Conservation (phyloP, 192 early-diverging fungal species). For the Linnemannia zychae region DNA sequence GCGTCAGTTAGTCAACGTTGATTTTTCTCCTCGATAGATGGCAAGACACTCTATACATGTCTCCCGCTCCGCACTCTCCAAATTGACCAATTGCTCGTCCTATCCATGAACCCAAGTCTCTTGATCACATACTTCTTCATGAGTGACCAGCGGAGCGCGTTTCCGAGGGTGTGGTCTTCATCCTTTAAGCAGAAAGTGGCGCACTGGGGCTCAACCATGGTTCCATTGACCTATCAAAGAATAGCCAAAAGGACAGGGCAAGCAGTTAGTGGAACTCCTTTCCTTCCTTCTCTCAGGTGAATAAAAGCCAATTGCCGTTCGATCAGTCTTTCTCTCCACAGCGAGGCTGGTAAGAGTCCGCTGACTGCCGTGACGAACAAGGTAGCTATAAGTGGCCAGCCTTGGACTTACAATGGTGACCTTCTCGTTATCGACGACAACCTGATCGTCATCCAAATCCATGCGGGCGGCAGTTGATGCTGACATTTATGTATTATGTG, state of each 20-base stretch:
- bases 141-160: constrained; percentile 90
- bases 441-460: constrained; percentile 38
- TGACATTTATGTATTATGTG: constrained; percentile 19
- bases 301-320: not conserved
- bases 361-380: not conserved
- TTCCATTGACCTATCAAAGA: constrained; percentile 62
- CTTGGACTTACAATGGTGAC: constrained; percentile 62
- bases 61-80: too few species aligned
- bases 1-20: too few species aligned
- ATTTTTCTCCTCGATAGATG: too few species aligned
- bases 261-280: not conserved
- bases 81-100: not conserved
- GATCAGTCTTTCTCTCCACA: not conserved
- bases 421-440: constrained; percentile 55
- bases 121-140: constrained; percentile 90
- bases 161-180: constrained; percentile 98
- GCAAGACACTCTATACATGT: too few species aligned
- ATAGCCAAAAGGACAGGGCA: not conserved
- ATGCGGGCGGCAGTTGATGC: constrained; percentile 30
- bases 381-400: not conserved
- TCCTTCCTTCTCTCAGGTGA: not conserved
- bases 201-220: constrained; percentile 76
- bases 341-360: not conserved
- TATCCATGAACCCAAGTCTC: not conserved
- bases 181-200: constrained; percentile 91